A percentile compares a stretch with the other conserved stretches of the same genome.
Evolutionary conservation across 1,139 yeast species (phyloP).

Genomic region (Casaregolazyma lundiana): DNA sequence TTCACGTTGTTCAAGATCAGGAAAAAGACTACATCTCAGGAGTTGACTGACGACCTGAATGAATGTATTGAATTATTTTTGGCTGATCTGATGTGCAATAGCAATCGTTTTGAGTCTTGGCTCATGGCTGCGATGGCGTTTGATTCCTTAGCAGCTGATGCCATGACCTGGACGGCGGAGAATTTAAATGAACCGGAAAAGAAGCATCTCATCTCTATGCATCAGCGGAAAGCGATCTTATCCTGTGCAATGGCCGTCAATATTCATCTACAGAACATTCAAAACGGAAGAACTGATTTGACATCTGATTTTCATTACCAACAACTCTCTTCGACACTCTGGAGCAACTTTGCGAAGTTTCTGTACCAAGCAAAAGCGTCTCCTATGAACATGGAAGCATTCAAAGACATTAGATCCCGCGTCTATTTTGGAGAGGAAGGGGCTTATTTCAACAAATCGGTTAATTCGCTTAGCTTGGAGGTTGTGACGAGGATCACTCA

Average conservation of each 20-base stretch:
- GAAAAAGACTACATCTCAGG: conserved; percentile 64
- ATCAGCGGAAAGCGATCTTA: conserved; percentile 66
- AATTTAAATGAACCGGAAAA: conserved; percentile 63
- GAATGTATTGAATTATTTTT: conserved; percentile 62
- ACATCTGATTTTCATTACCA: conserved; percentile 23
- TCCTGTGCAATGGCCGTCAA: conserved; percentile 79
- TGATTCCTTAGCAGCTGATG: conserved; percentile 79
- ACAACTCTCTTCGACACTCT: conserved; percentile 44
- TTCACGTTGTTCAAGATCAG: conserved; percentile 61
- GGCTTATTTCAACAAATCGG: conserved; percentile 1
- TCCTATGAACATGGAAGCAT: conserved; percentile 57
- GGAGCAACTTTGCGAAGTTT: conserved; percentile 57
- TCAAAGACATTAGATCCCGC: conserved; percentile 23
- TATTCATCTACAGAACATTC: conserved; percentile 33
- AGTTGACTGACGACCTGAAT: conserved; percentile 76
- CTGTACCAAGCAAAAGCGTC: conserved; percentile 50
- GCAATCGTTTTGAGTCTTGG: conserved; percentile 82
- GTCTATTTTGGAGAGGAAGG: conserved; percentile 28
- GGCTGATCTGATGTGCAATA: conserved; percentile 62
- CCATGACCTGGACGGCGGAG: conserved; percentile 86
- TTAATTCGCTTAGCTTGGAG: conserved; percentile 8
- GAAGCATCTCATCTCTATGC: conserved; percentile 55
- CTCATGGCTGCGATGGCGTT: conserved; percentile 74
- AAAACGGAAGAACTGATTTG: conserved; percentile 15
- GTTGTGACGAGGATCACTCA: conserved; percentile 14